A percentile compares a stretch with the other conserved stretches of the same genome.
Evolutionary conservation across 345 rosid species (phyloP).

Genomic region (Hibiscus trionum): DNA sequence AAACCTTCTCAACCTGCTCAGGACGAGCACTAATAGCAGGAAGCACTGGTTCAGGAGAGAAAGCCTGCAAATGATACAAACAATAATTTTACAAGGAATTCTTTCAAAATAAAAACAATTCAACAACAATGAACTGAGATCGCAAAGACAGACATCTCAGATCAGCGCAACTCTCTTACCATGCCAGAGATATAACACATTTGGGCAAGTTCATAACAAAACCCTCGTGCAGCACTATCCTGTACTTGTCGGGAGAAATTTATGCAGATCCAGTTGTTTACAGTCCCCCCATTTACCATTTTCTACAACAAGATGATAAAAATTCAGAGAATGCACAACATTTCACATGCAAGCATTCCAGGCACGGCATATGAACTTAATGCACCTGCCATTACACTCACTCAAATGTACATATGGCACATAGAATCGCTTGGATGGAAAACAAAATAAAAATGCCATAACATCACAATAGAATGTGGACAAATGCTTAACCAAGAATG

Average conservation of each 20-base stretch:
- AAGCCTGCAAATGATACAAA: constrained; percentile 37
- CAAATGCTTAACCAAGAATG: background rate
- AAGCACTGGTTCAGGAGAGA: constrained; percentile 70
- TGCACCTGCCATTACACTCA: background rate
- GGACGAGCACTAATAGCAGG: constrained; percentile 62
- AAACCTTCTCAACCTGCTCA: constrained; percentile 73
- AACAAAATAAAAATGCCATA: background rate
- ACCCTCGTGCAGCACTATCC: constrained; percentile 57
- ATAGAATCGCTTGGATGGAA: background rate
- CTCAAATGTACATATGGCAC: background rate
- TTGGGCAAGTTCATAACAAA: constrained; percentile 86
- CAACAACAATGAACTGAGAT: background rate
- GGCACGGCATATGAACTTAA: background rate
- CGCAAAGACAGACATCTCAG: background rate
- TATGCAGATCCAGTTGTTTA: constrained; percentile 81
- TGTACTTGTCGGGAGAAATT: constrained; percentile 75
- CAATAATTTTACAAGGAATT: constrained; percentile 3
- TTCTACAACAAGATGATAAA: constrained; percentile 42
- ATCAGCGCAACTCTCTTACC: constrained; percentile 34
- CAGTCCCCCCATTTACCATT: constrained; percentile 96
- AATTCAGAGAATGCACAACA: background rate
- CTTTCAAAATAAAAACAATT: background rate
- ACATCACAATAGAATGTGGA: background rate
- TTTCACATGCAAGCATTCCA: background rate
- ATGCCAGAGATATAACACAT: constrained; percentile 90